Evolutionary conservation across 2,329 filamentous ascomycete genomes (phyloP), one percentile per base, ranked within the genome.

Genomic region (Geoglossum cookeanum): DNA sequence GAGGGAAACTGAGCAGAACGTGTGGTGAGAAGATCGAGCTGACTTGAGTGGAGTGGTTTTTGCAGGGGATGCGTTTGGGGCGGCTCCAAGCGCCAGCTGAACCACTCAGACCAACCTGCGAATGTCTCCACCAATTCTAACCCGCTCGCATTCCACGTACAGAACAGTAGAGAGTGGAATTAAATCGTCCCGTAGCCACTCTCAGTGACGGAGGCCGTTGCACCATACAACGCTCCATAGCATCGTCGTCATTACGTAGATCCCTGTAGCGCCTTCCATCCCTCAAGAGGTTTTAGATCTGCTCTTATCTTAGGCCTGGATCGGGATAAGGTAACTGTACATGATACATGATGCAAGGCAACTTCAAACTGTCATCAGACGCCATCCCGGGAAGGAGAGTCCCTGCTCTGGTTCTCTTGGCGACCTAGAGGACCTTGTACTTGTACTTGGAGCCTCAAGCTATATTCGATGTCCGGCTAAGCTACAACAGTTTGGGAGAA

Each of bases 361-460:
- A 37, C 49, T 35, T 53, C 49, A 53, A 53, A 53, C 49, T 37
- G 30, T 53, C 49, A 53, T 53, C 49, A 53, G 49, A 53, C 49
- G 32, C n/a, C 11, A 32, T 33, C 27, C 32, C 5, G 37, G 30
- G 30, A 17, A 37, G 49, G 30, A 35, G 2, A 52, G 48, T 52
- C 48, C 48, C 47, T 49, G 33, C 33, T 35, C 11, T 42, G 37
- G 32, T 11, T 30, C 48, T 30, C 27, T 52, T 52, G 33, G 48
- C 48, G 48, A 52, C 15, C 8, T 52, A 6, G 48, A 52, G 45
- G 29, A 17, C n/a, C n/a, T 9, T 32, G 27, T 11, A 7, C 48
- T 52, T 33, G 7, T 15, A 52, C 27, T 29, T 32, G 17, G n/a
- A 45, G 42, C 42, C 42, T 45, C 42, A 45, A 45, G 4, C 9